Evolutionary conservation across 2,329 filamentous ascomycete species (phyloP).

Genomic region (Cordyceps tenuipes): DNA sequence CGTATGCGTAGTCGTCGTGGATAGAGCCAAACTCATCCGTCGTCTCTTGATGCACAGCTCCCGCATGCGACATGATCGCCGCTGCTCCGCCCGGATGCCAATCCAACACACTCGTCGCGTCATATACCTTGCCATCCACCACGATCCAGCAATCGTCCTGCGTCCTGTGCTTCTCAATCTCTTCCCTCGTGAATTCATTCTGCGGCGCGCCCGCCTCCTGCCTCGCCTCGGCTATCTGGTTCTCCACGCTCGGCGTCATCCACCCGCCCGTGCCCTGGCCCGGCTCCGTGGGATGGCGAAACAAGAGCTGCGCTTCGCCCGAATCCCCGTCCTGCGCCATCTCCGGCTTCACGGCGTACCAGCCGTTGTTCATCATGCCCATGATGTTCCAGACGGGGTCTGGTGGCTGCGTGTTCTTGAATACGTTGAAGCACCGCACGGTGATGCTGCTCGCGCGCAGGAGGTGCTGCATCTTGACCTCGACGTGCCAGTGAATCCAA

Average conservation of each 20-base stretch:
- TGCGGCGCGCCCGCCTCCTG: slow-evolving; percentile 35
- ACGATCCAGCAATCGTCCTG: slow-evolving; percentile 46
- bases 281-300: slow-evolving; percentile 38
- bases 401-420: slow-evolving; percentile 42
- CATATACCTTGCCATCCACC: slow-evolving; percentile 44
- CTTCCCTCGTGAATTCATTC: slow-evolving; percentile 21
- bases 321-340: slow-evolving; percentile 25
- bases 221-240: slow-evolving; percentile 34
- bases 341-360: slow-evolving; percentile 31
- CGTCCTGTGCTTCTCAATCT: slow-evolving; percentile 42
- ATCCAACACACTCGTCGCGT: slow-evolving; percentile 36
- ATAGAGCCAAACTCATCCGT: slow-evolving; percentile 41
- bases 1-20: slow-evolving; percentile 41
- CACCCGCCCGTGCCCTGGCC: slow-evolving; percentile 37
- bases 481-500: slow-evolving; percentile 44
- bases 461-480: slow-evolving; percentile 33
- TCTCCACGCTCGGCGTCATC: slow-evolving; percentile 40
- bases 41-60: slow-evolving; percentile 39
- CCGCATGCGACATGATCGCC: slow-evolving; percentile 39
- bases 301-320: slow-evolving; percentile 27
- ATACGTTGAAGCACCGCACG: slow-evolving; percentile 40
- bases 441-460: slow-evolving; percentile 32
- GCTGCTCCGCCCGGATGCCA: slow-evolving; percentile 44
- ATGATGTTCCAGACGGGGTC: slow-evolving; percentile 39
- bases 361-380: slow-evolving; percentile 50